Base-by-base conservation (phyloP, 805 yeast genomes). In the Ogataea angusta region DNA sequence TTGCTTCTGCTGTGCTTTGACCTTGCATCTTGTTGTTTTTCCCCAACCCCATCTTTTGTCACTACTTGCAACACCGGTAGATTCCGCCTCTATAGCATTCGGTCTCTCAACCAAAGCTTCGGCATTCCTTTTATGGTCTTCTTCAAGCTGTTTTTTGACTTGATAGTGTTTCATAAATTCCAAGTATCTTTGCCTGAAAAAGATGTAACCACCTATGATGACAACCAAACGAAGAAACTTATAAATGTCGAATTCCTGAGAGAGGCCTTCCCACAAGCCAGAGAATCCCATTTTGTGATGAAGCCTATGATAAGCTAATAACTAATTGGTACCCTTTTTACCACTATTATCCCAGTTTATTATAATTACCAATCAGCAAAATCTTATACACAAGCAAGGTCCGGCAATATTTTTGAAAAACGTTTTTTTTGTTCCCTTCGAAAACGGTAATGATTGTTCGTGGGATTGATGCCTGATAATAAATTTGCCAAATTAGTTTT, bases 11-110 rank as follows among this genome's bases (percentile, higher is more conserved):
- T 79, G 79, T 44, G 68, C 67, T 59, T 76, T 74, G 30, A 76
- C 77, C 43, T 69, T 70, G 48, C 69, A 68, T 67, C 90, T 75
- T 5, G 90, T 83, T 54, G 73, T 72, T 59, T 84, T 85, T 40
- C 93, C 93, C 88, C 89, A 84, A 21, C 93, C 91, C 68, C 84
- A 84, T 5, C 70, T 48, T 27, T 65, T 57, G 25, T 78, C 78
- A 34, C 68, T 60, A 22, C 66, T 70, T 25, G 59, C 53, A 21
- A 33, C 42, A 17, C 50, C 53, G 17, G 48, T 38, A 5, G 40
- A 18, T 14, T 37, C 40, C 17, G 43, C 48, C 5, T 36, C 68
- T 31, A 60, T 59, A 6, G 52, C 59, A 16, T 63, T 64, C n/a
- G 64, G 66, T 18, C 59, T 54, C 8, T 62, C 59, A n/a, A 63